Percentiles rank a stretch among this genome's conserved stretches.
Conservation (phyloP, 805 yeast genomes). For the Candida insectalens region DNA sequence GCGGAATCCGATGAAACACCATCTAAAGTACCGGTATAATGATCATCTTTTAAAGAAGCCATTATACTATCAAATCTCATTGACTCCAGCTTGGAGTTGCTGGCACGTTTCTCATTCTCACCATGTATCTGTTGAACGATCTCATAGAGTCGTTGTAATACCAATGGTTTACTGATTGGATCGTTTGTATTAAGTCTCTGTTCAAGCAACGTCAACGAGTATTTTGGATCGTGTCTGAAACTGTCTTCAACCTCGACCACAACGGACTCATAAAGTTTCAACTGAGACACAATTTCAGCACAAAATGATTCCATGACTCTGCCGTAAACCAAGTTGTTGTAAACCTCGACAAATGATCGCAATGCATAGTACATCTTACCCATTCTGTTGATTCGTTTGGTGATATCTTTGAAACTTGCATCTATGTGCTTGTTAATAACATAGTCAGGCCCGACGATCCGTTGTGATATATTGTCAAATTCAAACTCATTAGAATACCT, state of each 20-base stretch:
- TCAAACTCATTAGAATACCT: constrained; percentile 56
- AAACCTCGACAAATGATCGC: constrained; percentile 48
- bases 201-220: constrained; percentile 52
- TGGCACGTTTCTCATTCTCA: constrained; percentile 32
- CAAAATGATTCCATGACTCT: constrained; percentile 68
- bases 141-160: constrained; percentile 48
- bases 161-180: constrained; percentile 19
- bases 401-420: constrained; percentile 59
- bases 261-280: constrained; percentile 26
- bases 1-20: constrained; percentile 41
- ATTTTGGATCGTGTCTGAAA: constrained; percentile 36
- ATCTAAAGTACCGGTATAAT: constrained; percentile 37
- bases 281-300: constrained; percentile 38
- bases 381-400: constrained; percentile 45
- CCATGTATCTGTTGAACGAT: constrained; percentile 42
- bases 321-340: constrained; percentile 51
- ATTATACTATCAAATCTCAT: constrained; percentile 24
- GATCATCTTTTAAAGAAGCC: constrained; percentile 29
- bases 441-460: constrained; percentile 65
- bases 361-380: constrained; percentile 61
- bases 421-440: constrained; percentile 65
- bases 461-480: constrained; percentile 28
- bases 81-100: constrained; percentile 19
- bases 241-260: constrained; percentile 41
- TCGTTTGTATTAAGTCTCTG: constrained; percentile 28